Conservation (phyloP, 1,284 basidiomycete species). For the Irpex sp. region DNA sequence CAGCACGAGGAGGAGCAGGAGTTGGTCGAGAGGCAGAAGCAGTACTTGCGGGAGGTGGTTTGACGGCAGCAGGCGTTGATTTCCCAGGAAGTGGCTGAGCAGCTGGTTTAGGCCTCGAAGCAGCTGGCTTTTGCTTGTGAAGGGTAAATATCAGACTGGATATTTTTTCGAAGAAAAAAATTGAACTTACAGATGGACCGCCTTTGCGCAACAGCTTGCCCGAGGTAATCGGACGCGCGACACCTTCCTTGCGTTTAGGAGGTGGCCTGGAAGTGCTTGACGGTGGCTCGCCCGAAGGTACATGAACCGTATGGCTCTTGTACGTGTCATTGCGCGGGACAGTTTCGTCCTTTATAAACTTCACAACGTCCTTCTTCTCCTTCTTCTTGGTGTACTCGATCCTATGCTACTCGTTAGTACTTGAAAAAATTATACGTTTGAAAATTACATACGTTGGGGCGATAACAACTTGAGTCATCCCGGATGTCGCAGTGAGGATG, state of each 20-base stretch:
- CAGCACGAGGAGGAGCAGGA: slow-evolving; percentile 51
- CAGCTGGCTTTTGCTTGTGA: slow-evolving; percentile 29
- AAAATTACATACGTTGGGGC: slow-evolving; percentile 62
- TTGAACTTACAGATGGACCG: slow-evolving; percentile 55
- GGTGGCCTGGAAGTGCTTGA: slow-evolving; percentile 80
- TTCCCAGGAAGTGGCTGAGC: slow-evolving; percentile 58
- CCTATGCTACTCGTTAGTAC: slow-evolving; percentile 35
- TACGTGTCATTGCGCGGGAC: slow-evolving; percentile 83
- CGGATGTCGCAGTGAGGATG: slow-evolving; percentile 80
- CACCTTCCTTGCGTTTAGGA: slow-evolving; percentile 83
- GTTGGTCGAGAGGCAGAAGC: slow-evolving; percentile 28
- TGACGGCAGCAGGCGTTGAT: slow-evolving; percentile 28
- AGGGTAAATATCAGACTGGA: not conserved
- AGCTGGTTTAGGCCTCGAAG: slow-evolving; percentile 52
- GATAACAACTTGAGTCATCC: slow-evolving; percentile 72
- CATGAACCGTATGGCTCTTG: slow-evolving; percentile 91
- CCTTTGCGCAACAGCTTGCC: slow-evolving; percentile 80
- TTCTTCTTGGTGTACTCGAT: slow-evolving; percentile 95
- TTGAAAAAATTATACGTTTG: not conserved
- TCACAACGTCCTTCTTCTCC: slow-evolving; percentile 90
- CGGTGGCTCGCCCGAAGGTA: slow-evolving; percentile 85
- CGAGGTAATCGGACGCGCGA: slow-evolving; percentile 79
- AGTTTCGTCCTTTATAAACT: slow-evolving; percentile 88
- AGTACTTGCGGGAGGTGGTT: slow-evolving; percentile 23
- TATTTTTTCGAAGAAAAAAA: not conserved